Evolutionary conservation across 192 early-diverging fungal genomes (phyloP).

Genomic region (Rhizophlyctis rosea): DNA sequence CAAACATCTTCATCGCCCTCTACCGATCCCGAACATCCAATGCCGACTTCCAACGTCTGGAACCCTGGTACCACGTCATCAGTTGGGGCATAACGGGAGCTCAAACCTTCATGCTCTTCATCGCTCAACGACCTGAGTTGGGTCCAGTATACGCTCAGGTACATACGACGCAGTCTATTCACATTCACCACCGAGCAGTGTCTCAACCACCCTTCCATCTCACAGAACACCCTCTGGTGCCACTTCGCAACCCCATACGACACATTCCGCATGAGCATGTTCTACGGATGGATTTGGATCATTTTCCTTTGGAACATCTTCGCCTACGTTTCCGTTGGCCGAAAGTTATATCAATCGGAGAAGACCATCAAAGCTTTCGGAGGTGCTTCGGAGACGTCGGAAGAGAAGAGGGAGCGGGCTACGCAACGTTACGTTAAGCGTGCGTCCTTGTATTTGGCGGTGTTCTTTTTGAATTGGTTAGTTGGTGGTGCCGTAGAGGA

Average conservation of each 20-base stretch:
- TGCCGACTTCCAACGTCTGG: not conserved
- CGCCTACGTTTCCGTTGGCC: not conserved
- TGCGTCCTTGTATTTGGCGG: not conserved
- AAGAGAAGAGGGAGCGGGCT: not conserved
- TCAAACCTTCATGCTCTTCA: not conserved
- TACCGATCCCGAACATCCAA: not conserved
- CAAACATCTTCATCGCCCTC: not conserved
- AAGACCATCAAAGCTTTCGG: no score
- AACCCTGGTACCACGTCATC: not conserved
- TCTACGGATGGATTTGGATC: not conserved
- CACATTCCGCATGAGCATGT: not conserved
- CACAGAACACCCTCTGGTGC: not conserved
- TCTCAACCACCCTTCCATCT: no score
- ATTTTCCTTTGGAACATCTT: not conserved
- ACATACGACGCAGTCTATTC: no score
- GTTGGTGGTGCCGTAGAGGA: not conserved
- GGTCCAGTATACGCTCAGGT: not conserved
- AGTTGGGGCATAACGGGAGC: not conserved
- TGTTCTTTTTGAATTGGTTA: not conserved
- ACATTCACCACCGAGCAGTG: no score
- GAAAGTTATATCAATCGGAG: not conserved
- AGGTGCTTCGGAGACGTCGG: not conserved
- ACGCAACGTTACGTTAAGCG: not conserved
- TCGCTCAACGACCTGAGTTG: not conserved
- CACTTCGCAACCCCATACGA: not conserved